Percentiles rank a stretch among this genome's conserved stretches.
Evolutionary conservation across 148 eudicot species (phyloP).

Genomic region (Spergularia marina): DNA sequence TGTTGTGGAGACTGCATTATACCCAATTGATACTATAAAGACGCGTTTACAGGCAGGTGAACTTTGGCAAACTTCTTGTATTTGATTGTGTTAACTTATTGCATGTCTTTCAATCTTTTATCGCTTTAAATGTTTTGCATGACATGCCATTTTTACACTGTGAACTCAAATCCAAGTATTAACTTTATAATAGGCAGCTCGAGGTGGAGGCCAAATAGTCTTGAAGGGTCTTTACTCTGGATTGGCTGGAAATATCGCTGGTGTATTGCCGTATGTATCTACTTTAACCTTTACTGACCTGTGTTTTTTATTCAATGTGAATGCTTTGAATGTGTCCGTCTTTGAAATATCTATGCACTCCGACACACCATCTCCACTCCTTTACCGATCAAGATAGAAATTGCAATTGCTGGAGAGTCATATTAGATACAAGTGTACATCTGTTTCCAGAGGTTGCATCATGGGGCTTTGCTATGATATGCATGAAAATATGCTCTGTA

Average conservation of each 20-base stretch:
- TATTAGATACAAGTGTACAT: too few relatives aligned
- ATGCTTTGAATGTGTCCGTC: too few relatives aligned
- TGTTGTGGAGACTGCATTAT: constrained; percentile 87
- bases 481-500: too few relatives aligned
- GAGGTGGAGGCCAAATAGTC: constrained; percentile 77
- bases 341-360: too few relatives aligned
- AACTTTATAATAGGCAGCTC: constrained; percentile 66
- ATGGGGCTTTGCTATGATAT: too few relatives aligned
- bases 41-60: constrained; percentile 88
- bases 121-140: background rate
- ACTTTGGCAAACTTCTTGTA: constrained; percentile 11
- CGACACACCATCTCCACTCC: background rate
- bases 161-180: constrained; percentile 7
- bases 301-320: background rate
- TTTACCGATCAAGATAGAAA: background rate
- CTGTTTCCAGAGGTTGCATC: too few relatives aligned
- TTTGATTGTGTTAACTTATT: background rate
- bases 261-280: constrained; percentile 86
- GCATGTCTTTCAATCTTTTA: background rate
- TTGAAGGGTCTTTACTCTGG: constrained; percentile 94
- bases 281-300: background rate
- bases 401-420: background rate
- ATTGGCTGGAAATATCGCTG: constrained; percentile 90
- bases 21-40: constrained; percentile 94
- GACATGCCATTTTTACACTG: background rate